phyloP scores from a whole-genome alignment of 371 early-diverging fungal genomes.

The Smittium culicis region DNA sequence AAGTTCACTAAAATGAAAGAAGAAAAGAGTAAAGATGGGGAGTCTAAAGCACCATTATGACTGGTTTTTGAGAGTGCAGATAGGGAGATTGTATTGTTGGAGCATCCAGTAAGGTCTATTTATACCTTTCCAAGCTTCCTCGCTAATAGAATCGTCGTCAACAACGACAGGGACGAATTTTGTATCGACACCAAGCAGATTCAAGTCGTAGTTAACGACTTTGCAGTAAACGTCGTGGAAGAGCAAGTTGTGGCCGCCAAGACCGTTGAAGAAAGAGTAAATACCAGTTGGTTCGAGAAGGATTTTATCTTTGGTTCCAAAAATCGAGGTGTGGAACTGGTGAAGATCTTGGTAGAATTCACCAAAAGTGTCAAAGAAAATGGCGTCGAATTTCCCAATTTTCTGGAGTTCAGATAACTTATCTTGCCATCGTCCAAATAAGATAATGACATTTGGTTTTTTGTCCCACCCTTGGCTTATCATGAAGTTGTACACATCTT shows the following conservation, averaged over 20 bases:
- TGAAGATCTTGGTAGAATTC: constrained; percentile 84
- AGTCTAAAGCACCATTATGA: not conserved
- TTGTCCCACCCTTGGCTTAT: constrained; percentile 65
- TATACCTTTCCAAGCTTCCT: constrained; percentile 76
- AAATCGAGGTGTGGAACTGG: constrained; percentile 68
- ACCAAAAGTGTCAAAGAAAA: constrained; percentile 90
- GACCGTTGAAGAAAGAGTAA: constrained; percentile 90
- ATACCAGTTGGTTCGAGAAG: constrained; percentile 37
- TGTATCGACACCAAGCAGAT: constrained; percentile 57
- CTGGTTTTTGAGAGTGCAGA: constrained; percentile 33
- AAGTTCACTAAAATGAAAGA: too few relatives aligned
- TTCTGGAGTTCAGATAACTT: constrained; percentile 51
- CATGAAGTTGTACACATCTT: constrained; percentile 87
- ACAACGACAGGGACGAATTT: constrained; percentile 57
- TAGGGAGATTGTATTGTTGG: constrained; percentile 63
- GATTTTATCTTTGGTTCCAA: constrained; percentile 20
- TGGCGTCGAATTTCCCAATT: constrained; percentile 53
- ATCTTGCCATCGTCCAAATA: constrained; percentile 92
- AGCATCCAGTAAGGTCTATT: constrained; percentile 68
- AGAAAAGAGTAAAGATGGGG: not conserved
- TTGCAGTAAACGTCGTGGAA: constrained; percentile 90
- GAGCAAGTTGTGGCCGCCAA: constrained; percentile 81
- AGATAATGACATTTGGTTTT: constrained; percentile 62
- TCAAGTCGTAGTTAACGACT: constrained; percentile 67
- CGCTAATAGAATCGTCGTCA: constrained; percentile 50